These are phyloP conservation scores for Cryptococcus sp. DNA, from an alignment of 1,284 basidiomycete species.

Conservation along the genomic window DNA sequence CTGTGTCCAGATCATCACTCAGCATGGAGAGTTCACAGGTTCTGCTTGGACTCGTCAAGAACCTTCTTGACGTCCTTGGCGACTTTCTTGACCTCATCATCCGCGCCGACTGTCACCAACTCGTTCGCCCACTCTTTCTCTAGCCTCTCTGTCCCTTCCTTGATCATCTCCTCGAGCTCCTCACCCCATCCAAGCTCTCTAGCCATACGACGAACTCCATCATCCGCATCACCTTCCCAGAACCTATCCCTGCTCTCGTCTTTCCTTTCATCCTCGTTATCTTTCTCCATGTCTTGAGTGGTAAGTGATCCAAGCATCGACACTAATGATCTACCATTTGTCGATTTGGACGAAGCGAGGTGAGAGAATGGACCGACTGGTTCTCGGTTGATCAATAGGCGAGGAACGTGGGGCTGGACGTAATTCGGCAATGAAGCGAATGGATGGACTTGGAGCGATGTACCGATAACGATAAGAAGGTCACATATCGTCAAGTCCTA, in stretches of 20 bases:
- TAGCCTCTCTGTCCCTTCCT: slow-evolving; percentile 22
- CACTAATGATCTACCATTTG: not conserved
- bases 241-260: slow-evolving; percentile 34
- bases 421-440: slow-evolving; percentile 53
- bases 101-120: not conserved
- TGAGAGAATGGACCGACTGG: slow-evolving; percentile 48
- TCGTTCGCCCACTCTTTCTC: slow-evolving; percentile 26
- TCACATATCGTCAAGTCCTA: slow-evolving; percentile 59
- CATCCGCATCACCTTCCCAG: slow-evolving; percentile 47
- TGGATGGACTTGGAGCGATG: slow-evolving; percentile 61
- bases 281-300: not conserved
- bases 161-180: slow-evolving; percentile 35
- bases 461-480: slow-evolving; percentile 86
- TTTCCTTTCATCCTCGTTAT: slow-evolving; percentile 1
- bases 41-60: not conserved
- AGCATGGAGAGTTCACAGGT: too few species aligned
- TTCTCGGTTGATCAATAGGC: slow-evolving; percentile 56
- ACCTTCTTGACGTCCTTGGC: slow-evolving; percentile 4
- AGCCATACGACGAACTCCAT: slow-evolving; percentile 31
- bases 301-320: not conserved
- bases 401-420: slow-evolving; percentile 47
- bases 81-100: not conserved
- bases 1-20: too few species aligned
- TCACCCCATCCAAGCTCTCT: slow-evolving; percentile 43
- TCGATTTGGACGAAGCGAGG: not conserved